Evolutionary conservation across 805 yeast species (phyloP).

Genomic region (Nakazawaea ambrosiae): DNA sequence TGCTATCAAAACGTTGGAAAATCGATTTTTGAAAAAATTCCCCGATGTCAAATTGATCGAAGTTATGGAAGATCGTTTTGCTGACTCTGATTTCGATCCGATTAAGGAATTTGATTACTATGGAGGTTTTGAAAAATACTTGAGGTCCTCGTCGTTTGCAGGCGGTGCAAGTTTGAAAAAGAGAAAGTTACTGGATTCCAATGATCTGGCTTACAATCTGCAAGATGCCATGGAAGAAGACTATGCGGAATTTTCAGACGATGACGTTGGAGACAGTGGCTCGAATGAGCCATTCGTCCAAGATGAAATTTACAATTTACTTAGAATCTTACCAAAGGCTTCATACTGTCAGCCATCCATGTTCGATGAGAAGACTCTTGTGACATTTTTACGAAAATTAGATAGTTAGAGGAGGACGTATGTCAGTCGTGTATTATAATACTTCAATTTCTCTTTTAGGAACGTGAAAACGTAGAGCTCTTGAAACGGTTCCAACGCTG

Average conservation of each 20-base stretch:
- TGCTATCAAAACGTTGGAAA: conserved; percentile 60
- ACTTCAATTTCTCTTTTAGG: too few relatives aligned
- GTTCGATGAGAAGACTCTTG: conserved; percentile 10
- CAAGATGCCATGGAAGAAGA: conserved; percentile 2
- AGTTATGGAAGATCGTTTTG: conserved; percentile 16
- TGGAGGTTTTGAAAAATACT: conserved; percentile 8
- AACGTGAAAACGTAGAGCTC: too few relatives aligned
- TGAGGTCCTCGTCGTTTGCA: background rate
- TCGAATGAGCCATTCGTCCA: conserved; percentile 17
- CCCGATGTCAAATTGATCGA: conserved; percentile 46
- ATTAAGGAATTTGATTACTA: conserved; percentile 31
- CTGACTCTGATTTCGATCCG: conserved; percentile 29
- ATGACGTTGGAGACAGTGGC: conserved; percentile 12
- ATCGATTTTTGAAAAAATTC: conserved; percentile 57
- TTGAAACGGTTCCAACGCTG: too few relatives aligned
- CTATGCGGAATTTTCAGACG: conserved; percentile 15
- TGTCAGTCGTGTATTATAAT: too few relatives aligned
- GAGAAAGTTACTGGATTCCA: conserved; percentile 8
- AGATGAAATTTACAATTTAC: conserved; percentile 40
- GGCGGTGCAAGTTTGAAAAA: conserved; percentile 4
- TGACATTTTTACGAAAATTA: conserved; percentile 4
- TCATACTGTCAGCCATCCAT: conserved; percentile 11
- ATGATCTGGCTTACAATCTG: background rate
- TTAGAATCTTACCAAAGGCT: conserved; percentile 50
- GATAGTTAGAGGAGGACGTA: background rate